These are phyloP conservation scores for Tylopilus rubrobrunneus DNA, from an alignment of 768 basidiomycete genomes.

Conservation along the genomic window DNA sequence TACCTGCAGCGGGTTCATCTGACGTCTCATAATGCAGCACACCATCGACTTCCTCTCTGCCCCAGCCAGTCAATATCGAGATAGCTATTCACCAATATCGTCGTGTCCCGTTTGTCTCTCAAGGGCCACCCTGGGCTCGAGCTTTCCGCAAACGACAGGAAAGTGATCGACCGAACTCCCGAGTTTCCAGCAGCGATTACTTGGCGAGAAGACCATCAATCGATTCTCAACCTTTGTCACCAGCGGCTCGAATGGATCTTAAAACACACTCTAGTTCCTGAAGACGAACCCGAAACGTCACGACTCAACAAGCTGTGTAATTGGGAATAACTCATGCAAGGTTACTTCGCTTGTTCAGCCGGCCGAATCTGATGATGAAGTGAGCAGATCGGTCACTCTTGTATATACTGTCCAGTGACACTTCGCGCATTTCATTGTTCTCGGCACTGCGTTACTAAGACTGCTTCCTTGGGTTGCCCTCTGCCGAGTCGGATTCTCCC, in stretches of 20 bases:
- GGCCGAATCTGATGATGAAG: constrained; percentile 17
- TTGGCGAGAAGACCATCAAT: constrained; percentile 76
- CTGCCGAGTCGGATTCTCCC: constrained; percentile 41
- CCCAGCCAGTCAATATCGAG: constrained; percentile 26
- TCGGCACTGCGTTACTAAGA: constrained; percentile 69
- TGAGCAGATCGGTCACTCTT: constrained; percentile 33
- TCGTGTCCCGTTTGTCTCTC: constrained; percentile 46
- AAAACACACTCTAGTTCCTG: constrained; percentile 44
- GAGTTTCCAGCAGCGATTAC: constrained; percentile 64
- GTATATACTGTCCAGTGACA: constrained; percentile 71
- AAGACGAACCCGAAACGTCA: constrained; percentile 27
- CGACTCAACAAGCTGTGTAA: constrained; percentile 39
- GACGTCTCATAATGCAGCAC: constrained; percentile 41
- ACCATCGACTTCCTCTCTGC: constrained; percentile 59
- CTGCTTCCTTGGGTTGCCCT: constrained; percentile 73
- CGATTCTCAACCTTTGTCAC: constrained; percentile 86
- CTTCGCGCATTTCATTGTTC: constrained; percentile 79
- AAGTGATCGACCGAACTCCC: constrained; percentile 60
- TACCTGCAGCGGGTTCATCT: neutral
- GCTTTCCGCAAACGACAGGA: constrained; percentile 59
- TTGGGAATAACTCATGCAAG: constrained; percentile 66
- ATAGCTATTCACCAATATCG: constrained; percentile 41
- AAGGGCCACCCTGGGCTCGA: constrained; percentile 22
- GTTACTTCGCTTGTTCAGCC: constrained; percentile 52
- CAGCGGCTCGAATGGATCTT: constrained; percentile 80